A percentile compares a stretch with the other conserved stretches of the same genome.
Conservation (phyloP, 1,284 basidiomycete genomes). For the Austroboletus novae-zelandiae region DNA sequence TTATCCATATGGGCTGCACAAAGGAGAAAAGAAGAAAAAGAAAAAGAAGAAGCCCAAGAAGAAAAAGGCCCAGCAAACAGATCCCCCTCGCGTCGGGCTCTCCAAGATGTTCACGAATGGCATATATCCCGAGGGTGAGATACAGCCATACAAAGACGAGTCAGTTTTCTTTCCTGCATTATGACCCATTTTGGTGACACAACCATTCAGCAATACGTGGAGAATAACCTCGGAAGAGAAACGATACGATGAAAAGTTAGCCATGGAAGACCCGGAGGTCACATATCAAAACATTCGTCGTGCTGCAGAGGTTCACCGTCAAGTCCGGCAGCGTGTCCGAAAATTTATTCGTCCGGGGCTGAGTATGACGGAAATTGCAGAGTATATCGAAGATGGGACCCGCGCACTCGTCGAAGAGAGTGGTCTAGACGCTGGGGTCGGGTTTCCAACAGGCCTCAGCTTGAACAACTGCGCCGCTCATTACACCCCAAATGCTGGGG, state of each 20-base stretch:
- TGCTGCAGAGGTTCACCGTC: conserved; percentile 95
- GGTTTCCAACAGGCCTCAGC: conserved; percentile 96
- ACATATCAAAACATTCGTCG: conserved; percentile 90
- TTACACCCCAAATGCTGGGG: conserved; percentile 95
- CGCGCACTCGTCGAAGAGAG: conserved; percentile 90
- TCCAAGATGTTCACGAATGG: conserved; percentile 89
- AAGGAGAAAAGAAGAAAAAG: conserved; percentile 82
- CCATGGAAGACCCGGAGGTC: conserved; percentile 74
- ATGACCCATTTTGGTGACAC: conserved; percentile 5
- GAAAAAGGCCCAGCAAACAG: conserved; percentile 80
- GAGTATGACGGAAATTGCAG: conserved; percentile 92
- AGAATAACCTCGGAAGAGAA: conserved; percentile 91
- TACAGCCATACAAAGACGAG: conserved; percentile 92
- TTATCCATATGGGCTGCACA: conserved; percentile 12
- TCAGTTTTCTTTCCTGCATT: conserved; percentile 36
- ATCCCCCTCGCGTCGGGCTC: conserved; percentile 90
- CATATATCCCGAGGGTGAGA: conserved; percentile 88
- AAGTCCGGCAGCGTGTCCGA: conserved; percentile 83
- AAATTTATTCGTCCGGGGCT: conserved; percentile 90
- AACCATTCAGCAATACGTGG: conserved; percentile 66
- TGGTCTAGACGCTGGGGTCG: conserved; percentile 83
- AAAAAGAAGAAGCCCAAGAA: conserved; percentile 95
- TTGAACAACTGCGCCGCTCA: conserved; percentile 96
- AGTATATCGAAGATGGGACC: conserved; percentile 91
- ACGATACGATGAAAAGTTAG: conserved; percentile 77